A percentile compares a stretch with the other conserved stretches of the same genome.
phyloP scores from a whole-genome alignment of 2,329 filamentous ascomycete genomes.

The Sarocladiaceae sp. region DNA sequence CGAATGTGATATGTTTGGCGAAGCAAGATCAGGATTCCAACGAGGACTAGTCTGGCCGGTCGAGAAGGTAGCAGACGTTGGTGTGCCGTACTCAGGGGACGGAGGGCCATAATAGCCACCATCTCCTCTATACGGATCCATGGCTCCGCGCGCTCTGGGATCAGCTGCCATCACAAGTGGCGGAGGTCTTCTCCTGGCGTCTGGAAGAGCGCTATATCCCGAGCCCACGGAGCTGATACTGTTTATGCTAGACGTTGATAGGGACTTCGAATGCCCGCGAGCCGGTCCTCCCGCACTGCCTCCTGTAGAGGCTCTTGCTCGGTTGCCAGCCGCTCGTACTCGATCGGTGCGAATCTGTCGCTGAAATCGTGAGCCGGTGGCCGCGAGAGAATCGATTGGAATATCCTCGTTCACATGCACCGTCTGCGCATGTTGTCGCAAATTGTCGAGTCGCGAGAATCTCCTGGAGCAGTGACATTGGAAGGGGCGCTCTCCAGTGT shows the following conservation, averaged over 20 bases:
- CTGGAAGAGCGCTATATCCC: constrained; percentile 55
- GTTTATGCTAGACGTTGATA: constrained; percentile 83
- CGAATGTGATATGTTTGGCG: constrained; percentile 67
- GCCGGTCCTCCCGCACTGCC: constrained; percentile 67
- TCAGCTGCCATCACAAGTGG: constrained; percentile 80
- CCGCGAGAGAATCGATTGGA: constrained; percentile 86
- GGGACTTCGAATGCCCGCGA: constrained; percentile 77
- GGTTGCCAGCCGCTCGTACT: constrained; percentile 66
- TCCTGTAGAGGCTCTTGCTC: constrained; percentile 73
- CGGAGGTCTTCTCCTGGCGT: constrained; percentile 68
- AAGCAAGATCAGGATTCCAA: constrained; percentile 64
- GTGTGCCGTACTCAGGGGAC: constrained; percentile 76
- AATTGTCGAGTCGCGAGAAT: constrained; percentile 91
- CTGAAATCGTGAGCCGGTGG: constrained; percentile 87
- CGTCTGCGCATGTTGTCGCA: constrained; percentile 94
- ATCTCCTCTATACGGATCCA: constrained; percentile 65
- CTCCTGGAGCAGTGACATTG: constrained; percentile 91
- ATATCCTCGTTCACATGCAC: constrained; percentile 98
- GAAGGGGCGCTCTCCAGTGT: constrained; percentile 94
- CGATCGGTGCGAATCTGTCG: constrained; percentile 86
- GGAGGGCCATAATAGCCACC: constrained; percentile 60
- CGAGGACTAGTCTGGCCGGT: constrained; percentile 72
- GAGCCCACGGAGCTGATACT: constrained; percentile 67
- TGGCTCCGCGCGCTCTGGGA: constrained; percentile 58
- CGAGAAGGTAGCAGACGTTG: constrained; percentile 79